Percentiles rank a stretch among this genome's conserved stretches.
These are phyloP conservation scores for Cutaneotrichosporon dermatis DNA, from an alignment of 1,284 basidiomycete species.

Conservation along the genomic window DNA sequence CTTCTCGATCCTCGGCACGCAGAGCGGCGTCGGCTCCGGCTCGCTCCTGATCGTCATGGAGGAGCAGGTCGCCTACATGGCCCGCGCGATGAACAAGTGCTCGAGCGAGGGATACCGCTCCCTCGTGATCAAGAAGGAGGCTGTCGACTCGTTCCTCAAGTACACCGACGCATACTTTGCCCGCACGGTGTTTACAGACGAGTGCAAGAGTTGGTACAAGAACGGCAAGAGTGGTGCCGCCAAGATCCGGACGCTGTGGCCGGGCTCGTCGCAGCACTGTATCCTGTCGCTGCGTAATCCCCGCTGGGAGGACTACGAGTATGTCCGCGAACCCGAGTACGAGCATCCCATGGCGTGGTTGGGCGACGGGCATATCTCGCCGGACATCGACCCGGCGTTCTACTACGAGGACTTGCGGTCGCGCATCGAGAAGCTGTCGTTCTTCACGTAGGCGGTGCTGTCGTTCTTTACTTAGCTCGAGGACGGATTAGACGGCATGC, in stretches of 20 bases:
- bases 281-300: conserved; percentile 29
- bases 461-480: not conserved
- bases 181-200: conserved; percentile 29
- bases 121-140: conserved; percentile 26
- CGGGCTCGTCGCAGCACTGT: conserved; percentile 18
- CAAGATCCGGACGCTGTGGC: conserved; percentile 24
- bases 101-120: conserved; percentile 13
- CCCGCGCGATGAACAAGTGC: conserved; percentile 16
- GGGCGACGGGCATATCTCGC: conserved; percentile 15
- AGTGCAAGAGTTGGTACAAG: conserved; percentile 34
- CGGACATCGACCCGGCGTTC: conserved; percentile 15
- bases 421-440: not conserved
- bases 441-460: not conserved
- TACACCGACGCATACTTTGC: conserved; percentile 31
- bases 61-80: conserved; percentile 22
- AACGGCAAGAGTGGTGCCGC: conserved; percentile 12
- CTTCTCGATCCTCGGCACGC: conserved; percentile 11
- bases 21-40: conserved; percentile 11
- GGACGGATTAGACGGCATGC: no score
- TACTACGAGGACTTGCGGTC: conserved; percentile 9
- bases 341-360: conserved; percentile 15
- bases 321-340: conserved; percentile 11
- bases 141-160: conserved; percentile 32
- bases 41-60: conserved; percentile 23
- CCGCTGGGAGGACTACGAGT: conserved; percentile 41